These are phyloP conservation scores for Lactarius hengduanensis DNA, from an alignment of 768 basidiomycete genomes.

Conservation along the genomic window DNA sequence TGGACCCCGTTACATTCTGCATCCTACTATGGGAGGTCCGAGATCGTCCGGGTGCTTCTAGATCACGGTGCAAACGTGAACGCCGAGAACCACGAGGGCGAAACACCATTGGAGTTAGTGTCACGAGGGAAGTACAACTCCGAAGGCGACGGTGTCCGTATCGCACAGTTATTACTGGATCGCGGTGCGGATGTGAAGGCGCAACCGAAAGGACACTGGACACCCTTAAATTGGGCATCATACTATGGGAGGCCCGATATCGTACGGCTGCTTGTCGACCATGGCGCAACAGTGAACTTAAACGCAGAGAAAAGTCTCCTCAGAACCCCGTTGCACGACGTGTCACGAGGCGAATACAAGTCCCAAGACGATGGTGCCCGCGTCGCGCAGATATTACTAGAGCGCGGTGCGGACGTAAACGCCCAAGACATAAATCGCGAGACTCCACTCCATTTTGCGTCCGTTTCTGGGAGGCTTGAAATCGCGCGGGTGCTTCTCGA, in stretches of 20 bases:
- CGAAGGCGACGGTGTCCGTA: neutral
- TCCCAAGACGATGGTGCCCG: neutral
- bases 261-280: neutral
- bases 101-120: neutral
- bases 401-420: neutral
- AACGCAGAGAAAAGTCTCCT: neutral
- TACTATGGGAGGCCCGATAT: neutral
- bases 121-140: neutral
- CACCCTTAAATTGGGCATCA: neutral
- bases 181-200: neutral
- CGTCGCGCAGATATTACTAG: neutral
- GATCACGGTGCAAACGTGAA: neutral
- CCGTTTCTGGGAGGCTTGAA: neutral
- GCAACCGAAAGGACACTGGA: too few species aligned
- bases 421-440: neutral
- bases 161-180: neutral
- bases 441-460: neutral
- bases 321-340: neutral
- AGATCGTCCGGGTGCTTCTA: neutral
- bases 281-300: neutral
- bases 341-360: neutral
- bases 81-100: neutral
- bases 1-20: conserved; percentile 1
- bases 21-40: neutral
- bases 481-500: neutral